Conservation (phyloP, 192 early-diverging fungal species). For the Backusella liffmaniae region DNA sequence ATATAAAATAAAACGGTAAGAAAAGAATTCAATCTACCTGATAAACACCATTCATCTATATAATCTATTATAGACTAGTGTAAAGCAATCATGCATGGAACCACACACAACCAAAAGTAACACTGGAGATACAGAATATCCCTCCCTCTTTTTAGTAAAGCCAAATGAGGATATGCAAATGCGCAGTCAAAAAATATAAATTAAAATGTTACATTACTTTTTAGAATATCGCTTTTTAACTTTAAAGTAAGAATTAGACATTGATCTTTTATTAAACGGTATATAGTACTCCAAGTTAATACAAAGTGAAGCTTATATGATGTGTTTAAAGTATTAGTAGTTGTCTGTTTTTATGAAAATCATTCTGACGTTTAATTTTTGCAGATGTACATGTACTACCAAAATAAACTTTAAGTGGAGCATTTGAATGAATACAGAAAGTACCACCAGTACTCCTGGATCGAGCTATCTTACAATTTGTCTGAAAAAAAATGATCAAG, state of each 20-base stretch:
- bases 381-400: background rate
- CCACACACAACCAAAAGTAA: background rate
- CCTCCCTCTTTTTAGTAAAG: background rate
- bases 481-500: too few relatives aligned
- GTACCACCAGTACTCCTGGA: background rate
- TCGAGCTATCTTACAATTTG: background rate
- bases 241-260: background rate
- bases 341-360: background rate
- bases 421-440: background rate
- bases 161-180: background rate
- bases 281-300: background rate
- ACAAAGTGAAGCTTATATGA: background rate
- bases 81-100: background rate
- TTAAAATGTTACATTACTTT: background rate
- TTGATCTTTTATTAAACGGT: background rate
- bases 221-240: background rate
- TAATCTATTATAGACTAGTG: constrained; percentile 18
- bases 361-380: background rate
- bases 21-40: background rate
- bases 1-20: constrained; percentile 43
- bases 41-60: background rate
- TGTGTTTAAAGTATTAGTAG: background rate
- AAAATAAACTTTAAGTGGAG: background rate
- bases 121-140: background rate
- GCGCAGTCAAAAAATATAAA: background rate